Evolutionary conservation across 805 yeast species (phyloP).

Genomic region (Barnettozyma siamensis): DNA sequence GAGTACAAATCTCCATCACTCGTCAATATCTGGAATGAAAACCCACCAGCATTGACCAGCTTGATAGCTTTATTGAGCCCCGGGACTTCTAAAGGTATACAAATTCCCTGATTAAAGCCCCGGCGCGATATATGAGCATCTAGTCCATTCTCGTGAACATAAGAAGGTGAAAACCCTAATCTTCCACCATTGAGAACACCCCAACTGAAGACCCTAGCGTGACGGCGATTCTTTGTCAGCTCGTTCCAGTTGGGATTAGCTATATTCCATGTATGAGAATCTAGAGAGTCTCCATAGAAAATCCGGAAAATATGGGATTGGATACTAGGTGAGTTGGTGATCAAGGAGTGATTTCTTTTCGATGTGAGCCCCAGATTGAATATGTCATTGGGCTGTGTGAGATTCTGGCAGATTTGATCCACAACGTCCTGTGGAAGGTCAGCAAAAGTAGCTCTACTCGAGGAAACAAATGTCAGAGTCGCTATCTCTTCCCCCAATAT

Average conservation of each 20-base stretch:
- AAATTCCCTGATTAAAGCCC: slow-evolving; percentile 27
- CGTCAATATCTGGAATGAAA: slow-evolving; percentile 52
- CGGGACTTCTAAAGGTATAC: slow-evolving; percentile 33
- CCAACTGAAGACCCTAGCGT: slow-evolving; percentile 46
- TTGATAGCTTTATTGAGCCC: slow-evolving; percentile 32
- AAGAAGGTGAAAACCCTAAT: slow-evolving; percentile 36
- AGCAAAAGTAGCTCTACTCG: too few relatives aligned
- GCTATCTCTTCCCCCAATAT: too few relatives aligned
- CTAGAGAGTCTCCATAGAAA: slow-evolving; percentile 40
- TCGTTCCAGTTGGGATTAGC: slow-evolving; percentile 37
- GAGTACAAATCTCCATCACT: slow-evolving; percentile 49
- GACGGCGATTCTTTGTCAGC: slow-evolving; percentile 35
- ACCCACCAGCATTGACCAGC: slow-evolving; percentile 61
- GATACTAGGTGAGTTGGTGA: slow-evolving; percentile 34
- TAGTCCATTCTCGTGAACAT: slow-evolving; percentile 7
- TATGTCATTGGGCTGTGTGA: slow-evolving; percentile 19
- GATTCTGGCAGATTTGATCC: slow-evolving; percentile 10
- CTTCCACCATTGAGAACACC: slow-evolving; percentile 39
- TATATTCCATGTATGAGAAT: slow-evolving; percentile 35
- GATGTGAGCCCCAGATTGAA: slow-evolving; percentile 34
- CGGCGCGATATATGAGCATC: slow-evolving; percentile 22
- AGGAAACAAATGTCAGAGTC: too few relatives aligned
- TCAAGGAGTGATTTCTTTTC: slow-evolving; percentile 26
- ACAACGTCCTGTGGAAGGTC: slow-evolving; percentile 5
- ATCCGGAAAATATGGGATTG: slow-evolving; percentile 40